Evolutionary conservation across 495 filamentous ascomycete species (phyloP), one percentile per base, ranked within the genome.

Genomic region (Wilcoxina mikolae): DNA sequence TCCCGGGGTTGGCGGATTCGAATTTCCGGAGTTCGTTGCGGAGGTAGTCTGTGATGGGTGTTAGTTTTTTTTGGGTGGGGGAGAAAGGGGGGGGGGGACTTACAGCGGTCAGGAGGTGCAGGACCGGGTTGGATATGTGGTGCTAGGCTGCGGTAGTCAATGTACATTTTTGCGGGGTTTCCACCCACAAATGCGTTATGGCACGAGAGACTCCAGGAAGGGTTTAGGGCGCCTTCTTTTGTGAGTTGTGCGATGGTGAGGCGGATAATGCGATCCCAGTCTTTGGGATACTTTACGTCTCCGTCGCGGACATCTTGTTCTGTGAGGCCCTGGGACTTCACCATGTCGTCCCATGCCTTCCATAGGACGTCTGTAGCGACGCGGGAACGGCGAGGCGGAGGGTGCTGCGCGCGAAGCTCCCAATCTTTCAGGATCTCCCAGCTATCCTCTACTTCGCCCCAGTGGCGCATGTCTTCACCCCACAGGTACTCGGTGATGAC

Each of bases 41-140:
- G 15, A 59, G 46, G 18, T 59, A 59, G 3, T 33, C 57, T 56
- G 17, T n/a, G n/a, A n/a, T n/a, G n/a, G n/a, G n/a, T n/a, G n/a
- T n/a, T n/a, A n/a, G n/a, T n/a, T n/a, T n/a, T n/a, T n/a, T n/a
- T n/a, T n/a, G n/a, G n/a, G n/a, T n/a, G n/a, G n/a, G n/a, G n/a
- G n/a, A n/a, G n/a, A n/a, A n/a, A n/a, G n/a, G n/a, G n/a, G n/a
- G n/a, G n/a, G n/a, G n/a, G n/a, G n/a, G n/a, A n/a, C n/a, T n/a
- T n/a, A n/a, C n/a, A n/a, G n/a, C n/a, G 5, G 9, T 24, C 29
- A 51, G 54, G 46, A 31, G 57, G 47, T 31, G 39, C 33, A 20
- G 53, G 47, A 24, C 44, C 54, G 35, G 35, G 35, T 26, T 51
- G 26, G 33, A 59, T 50, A 41, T 50, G 5, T 9, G 57, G 57